Evolutionary conservation across 768 basidiomycete genomes (phyloP), one percentile per base, ranked within the genome.

Genomic region (Gelatoporia subvermispora): DNA sequence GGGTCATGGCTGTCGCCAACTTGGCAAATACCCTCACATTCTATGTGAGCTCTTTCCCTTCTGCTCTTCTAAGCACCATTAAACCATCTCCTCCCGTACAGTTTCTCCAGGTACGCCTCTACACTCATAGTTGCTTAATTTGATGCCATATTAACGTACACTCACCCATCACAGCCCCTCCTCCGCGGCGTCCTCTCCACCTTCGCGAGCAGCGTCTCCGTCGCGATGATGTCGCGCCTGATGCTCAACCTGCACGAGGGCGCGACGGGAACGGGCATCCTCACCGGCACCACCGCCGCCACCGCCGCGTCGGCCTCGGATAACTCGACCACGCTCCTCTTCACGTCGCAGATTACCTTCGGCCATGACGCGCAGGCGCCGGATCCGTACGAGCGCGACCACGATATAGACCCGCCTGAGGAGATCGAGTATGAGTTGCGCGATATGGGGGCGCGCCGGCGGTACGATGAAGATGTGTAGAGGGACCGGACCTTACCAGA

Each of bases 191-290:
- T 67, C 2, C 60, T 79, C 20, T 76, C 78, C 8, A 75, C 74
- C 0, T 71, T 76, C 49, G 72, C 79, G 11, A 74, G 72, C 70
- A 65, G 77, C 52, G 65, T 78, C 11, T 75, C 78, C 4, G 67
- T 78, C 8, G 72, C 70, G 1, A 68, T 79, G 70, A 72, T 79
- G 65, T 78, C 76, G 11, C 76, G 77, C 9, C 69, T 81, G 1
- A 76, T 79, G 69, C 70, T 80, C 35, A 79, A 81, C 58, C 67
- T 80, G 5, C 73, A 79, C 54, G 60, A 69, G 60, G 68, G 61
- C 20, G 71, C 71, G 16, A 4, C 25, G 41, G 47, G 44, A 34
- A 50, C 37, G 39, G 21, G 20, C 31, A 24, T 25, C 25, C 8
- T 41, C 49, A 46, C 38, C 34, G 47, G 47, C 39, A 28, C 36